phyloP scores from a whole-genome alignment of 345 rosid genomes.

The Trapa bicornis region DNA sequence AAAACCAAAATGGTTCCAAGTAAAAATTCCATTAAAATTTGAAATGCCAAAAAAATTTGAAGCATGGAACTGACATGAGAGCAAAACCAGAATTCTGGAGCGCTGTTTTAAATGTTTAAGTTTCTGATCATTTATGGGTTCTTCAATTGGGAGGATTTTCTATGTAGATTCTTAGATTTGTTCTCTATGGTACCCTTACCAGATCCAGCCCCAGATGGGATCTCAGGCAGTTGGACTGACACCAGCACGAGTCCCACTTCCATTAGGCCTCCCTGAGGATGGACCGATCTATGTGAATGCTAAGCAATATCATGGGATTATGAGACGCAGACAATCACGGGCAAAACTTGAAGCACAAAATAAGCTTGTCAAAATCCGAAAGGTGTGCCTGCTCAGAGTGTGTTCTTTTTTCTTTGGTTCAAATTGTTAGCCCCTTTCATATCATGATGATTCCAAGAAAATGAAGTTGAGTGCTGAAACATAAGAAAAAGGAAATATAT shows the following conservation, averaged over 20 bases:
- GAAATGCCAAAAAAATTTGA: too few relatives aligned
- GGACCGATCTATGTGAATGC: slow-evolving; percentile 40
- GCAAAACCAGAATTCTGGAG: background rate
- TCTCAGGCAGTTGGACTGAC: slow-evolving; percentile 23
- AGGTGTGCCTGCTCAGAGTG: slow-evolving; percentile 15
- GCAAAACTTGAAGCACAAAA: slow-evolving; percentile 42
- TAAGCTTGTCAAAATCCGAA: slow-evolving; percentile 30
- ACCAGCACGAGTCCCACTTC: slow-evolving; percentile 29
- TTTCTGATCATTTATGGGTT: too few relatives aligned
- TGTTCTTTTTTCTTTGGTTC: background rate
- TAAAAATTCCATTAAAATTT: too few relatives aligned
- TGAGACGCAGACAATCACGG: slow-evolving; percentile 39
- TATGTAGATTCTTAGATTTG: background rate
- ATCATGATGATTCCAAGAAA: background rate
- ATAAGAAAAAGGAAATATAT: background rate
- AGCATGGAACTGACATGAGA: background rate
- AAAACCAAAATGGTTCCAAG: too few relatives aligned
- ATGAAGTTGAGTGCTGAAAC: background rate
- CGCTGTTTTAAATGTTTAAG: background rate
- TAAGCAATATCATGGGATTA: slow-evolving; percentile 44
- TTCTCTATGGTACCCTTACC: slow-evolving; percentile 1
- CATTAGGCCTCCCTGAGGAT: slow-evolving; percentile 28
- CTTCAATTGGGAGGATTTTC: background rate
- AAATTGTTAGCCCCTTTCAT: too few relatives aligned
- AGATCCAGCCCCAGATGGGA: slow-evolving; percentile 27